Percentiles rank a stretch among this genome's conserved stretches.
phyloP scores from a whole-genome alignment of 208 protist species.

The Trypanosoma conorhini region DNA sequence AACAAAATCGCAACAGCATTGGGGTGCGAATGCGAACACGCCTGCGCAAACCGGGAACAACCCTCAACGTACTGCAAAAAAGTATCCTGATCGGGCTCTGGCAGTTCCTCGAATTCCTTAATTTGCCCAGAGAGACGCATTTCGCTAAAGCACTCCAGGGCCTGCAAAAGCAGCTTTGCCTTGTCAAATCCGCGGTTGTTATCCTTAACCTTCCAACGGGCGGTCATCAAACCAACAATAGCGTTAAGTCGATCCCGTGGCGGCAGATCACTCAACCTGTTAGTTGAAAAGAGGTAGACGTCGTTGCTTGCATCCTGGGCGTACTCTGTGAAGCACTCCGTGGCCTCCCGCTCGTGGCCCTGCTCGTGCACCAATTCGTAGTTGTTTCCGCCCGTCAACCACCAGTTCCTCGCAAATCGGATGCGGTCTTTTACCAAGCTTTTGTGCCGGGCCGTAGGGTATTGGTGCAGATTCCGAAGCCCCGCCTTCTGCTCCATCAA shows the following conservation, averaged over 20 bases:
- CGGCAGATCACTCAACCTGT: conserved; percentile 70
- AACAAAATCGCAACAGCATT: conserved; percentile 78
- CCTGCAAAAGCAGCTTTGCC: conserved; percentile 75
- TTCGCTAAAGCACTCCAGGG: conserved; percentile 90
- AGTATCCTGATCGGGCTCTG: conserved; percentile 80
- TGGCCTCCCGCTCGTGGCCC: conserved; percentile 87
- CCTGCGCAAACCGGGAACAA: conserved; percentile 69
- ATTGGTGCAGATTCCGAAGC: conserved; percentile 88
- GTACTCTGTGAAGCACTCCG: conserved; percentile 78
- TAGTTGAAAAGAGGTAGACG: conserved; percentile 72
- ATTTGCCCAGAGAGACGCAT: conserved; percentile 67
- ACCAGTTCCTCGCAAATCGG: conserved; percentile 86
- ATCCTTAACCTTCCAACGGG: conserved; percentile 81
- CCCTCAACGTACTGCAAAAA: conserved; percentile 89
- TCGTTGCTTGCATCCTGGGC: conserved; percentile 79
- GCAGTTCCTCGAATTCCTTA: conserved; percentile 57
- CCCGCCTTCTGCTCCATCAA: conserved; percentile 50
- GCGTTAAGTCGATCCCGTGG: conserved; percentile 68
- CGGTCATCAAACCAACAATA: conserved; percentile 66
- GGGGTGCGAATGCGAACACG: conserved; percentile 83
- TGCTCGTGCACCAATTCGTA: conserved; percentile 81
- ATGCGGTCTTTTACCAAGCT: conserved; percentile 79
- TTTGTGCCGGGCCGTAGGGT: conserved; percentile 85
- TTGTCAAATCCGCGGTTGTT: conserved; percentile 88
- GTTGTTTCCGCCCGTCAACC: conserved; percentile 81